Percentiles rank a stretch among this genome's conserved stretches.
Conservation (phyloP, 106 monocot genomes). For the Allium fistulosum region DNA sequence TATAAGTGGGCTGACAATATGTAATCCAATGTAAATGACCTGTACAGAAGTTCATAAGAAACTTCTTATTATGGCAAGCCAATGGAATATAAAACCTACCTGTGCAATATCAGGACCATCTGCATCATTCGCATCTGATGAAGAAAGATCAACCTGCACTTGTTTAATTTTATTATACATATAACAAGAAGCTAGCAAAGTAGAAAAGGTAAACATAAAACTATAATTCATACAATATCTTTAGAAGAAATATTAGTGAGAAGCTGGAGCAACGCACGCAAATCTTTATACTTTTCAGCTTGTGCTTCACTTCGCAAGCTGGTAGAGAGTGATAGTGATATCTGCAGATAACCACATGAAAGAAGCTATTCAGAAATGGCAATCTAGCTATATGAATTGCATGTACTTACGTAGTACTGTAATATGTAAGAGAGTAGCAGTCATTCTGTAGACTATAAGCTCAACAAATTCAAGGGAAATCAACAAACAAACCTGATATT, state of each 20-base stretch:
- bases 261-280: slow-evolving; percentile 93
- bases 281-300: slow-evolving; percentile 86
- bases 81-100: slow-evolving; percentile 25
- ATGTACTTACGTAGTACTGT: background rate
- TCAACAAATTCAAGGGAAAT: too few species aligned
- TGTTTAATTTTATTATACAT: slow-evolving; percentile 3
- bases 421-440: background rate
- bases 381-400: background rate
- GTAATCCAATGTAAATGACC: slow-evolving; percentile 89
- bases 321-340: slow-evolving; percentile 58
- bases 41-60: slow-evolving; percentile 25
- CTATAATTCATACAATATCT: slow-evolving; percentile 56
- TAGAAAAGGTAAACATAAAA: background rate
- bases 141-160: slow-evolving; percentile 76
- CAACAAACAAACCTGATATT: slow-evolving; percentile 2
- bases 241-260: slow-evolving; percentile 89
- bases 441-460: too few species aligned
- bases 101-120: slow-evolving; percentile 69
- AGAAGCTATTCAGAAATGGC: background rate
- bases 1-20: slow-evolving; percentile 78
- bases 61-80: background rate
- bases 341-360: slow-evolving; percentile 22
- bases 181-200: slow-evolving; percentile 1
- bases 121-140: slow-evolving; percentile 31
- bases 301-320: slow-evolving; percentile 70